Percentiles rank a stretch among this genome's conserved stretches.
These are phyloP conservation scores for Melanogaster broomeanus DNA, from an alignment of 768 basidiomycete genomes.

Conservation along the genomic window DNA sequence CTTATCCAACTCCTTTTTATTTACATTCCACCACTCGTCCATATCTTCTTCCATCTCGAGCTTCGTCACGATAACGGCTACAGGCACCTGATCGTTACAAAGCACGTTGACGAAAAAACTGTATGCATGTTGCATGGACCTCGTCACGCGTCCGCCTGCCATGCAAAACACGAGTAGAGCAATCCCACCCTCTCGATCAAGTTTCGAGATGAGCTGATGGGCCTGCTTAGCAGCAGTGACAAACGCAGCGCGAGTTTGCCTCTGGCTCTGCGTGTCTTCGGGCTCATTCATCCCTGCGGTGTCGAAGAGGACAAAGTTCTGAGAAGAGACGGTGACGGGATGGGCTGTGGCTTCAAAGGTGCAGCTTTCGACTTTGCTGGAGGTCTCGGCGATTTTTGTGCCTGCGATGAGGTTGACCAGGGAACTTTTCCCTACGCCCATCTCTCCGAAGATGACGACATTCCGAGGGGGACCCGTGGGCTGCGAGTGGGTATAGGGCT, in stretches of 20 bases:
- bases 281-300: slow-evolving; percentile 2
- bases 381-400: neutral
- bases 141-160: slow-evolving; percentile 30
- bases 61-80: slow-evolving; percentile 34
- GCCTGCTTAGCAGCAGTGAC: neutral
- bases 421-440: slow-evolving; percentile 9
- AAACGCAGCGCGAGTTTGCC: neutral
- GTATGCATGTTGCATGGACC: slow-evolving; percentile 30
- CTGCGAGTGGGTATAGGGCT: no score
- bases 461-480: neutral
- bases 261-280: neutral
- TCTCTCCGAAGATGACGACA: slow-evolving; percentile 10
- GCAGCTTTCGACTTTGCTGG: neutral
- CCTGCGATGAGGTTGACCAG: slow-evolving; percentile 10
- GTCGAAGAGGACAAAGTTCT: slow-evolving; percentile 1
- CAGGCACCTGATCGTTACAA: slow-evolving; percentile 31
- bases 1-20: slow-evolving; percentile 6
- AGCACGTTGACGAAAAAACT: slow-evolving; percentile 28
- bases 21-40: slow-evolving; percentile 21
- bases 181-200: slow-evolving; percentile 27
- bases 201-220: slow-evolving; percentile 23
- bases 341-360: slow-evolving; percentile 2
- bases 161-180: slow-evolving; percentile 38
- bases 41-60: slow-evolving; percentile 26
- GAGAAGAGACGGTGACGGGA: neutral